Percentiles rank a stretch among this genome's conserved stretches.
Evolutionary conservation across 2,329 filamentous ascomycete genomes (phyloP).

Genomic region (Acarospora socialis): DNA sequence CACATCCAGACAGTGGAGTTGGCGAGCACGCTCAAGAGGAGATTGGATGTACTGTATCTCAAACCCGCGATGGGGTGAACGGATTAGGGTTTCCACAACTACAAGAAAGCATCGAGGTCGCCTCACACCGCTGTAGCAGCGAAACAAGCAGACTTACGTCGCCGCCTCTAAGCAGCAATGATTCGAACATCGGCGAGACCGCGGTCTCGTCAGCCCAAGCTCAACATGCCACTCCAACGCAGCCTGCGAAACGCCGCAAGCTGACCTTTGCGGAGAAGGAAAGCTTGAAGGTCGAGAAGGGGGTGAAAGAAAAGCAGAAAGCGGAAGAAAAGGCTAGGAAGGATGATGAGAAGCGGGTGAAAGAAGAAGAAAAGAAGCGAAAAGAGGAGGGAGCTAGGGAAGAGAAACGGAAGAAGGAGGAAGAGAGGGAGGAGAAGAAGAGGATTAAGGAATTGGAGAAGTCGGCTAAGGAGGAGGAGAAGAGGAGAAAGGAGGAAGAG

Average conservation of each 20-base stretch:
- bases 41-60: neutral
- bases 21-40: neutral
- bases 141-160: neutral
- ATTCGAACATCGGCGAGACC: neutral
- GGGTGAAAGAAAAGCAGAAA: neutral
- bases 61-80: too few relatives aligned
- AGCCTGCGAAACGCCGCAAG: neutral
- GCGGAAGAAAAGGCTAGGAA: constrained; percentile 1
- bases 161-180: neutral
- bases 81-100: too few relatives aligned
- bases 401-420: constrained; percentile 33
- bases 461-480: constrained; percentile 15
- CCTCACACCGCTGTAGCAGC: neutral
- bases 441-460: constrained; percentile 22
- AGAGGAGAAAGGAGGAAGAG: constrained; percentile 21
- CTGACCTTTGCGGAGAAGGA: neutral
- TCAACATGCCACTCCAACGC: neutral
- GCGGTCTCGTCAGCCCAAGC: neutral
- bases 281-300: neutral
- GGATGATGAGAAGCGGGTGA: constrained; percentile 18
- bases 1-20: neutral
- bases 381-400: constrained; percentile 24
- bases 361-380: constrained; percentile 33
- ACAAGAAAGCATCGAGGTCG: neutral
- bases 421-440: constrained; percentile 29